Evolutionary conservation across 805 yeast species (phyloP), one percentile per base, ranked within the genome.

Genomic region (Maudiozyma pseudohumilis): DNA sequence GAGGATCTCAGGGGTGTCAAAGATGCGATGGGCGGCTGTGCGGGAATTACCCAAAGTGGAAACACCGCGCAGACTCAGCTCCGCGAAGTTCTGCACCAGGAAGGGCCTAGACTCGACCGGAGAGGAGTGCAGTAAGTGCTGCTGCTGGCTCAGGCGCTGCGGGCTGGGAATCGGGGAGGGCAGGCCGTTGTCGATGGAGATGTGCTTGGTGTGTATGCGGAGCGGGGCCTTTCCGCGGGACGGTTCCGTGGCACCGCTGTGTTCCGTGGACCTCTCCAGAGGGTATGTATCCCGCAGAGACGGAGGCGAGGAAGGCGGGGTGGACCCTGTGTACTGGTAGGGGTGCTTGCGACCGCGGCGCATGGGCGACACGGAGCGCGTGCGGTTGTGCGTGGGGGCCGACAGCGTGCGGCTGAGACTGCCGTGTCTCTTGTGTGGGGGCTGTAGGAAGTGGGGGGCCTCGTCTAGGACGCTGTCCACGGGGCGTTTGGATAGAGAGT

Each of bases 1-100:
- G 12, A 86, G 64, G 36, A 86, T 78, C 56, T 86, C 96, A 0
- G 95, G 95, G 25, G 80, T 76, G 35, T 68, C 65, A 50, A 86
- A 80, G 7, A 86, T 79, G 12, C 59, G 48, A 56, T 64, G 59
- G n/a, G n/a, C n/a, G n/a, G n/a, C n/a, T n/a, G n/a, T n/a, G n/a
- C n/a, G n/a, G 49, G 41, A 16, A 35, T 25, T 6, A 15, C 9
- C 26, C 12, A 28, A 17, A 10, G 17, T 29, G 19, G 15, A 13
- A 29, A 32, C 10, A 19, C 29, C 29, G 6, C 32, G 15, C 21
- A 45, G 15, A 19, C 25, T 41, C 16, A 43, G 36, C 17, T 43
- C 34, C 3, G 47, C 39, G 16, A 40, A 43, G 25, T 46, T 29
- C 6, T 34, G 38, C 9, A 29, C 10, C 4, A 37, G 22, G 10